phyloP scores from a whole-genome alignment of 306 rosid species.

The Cyclanthera cordifolia region DNA sequence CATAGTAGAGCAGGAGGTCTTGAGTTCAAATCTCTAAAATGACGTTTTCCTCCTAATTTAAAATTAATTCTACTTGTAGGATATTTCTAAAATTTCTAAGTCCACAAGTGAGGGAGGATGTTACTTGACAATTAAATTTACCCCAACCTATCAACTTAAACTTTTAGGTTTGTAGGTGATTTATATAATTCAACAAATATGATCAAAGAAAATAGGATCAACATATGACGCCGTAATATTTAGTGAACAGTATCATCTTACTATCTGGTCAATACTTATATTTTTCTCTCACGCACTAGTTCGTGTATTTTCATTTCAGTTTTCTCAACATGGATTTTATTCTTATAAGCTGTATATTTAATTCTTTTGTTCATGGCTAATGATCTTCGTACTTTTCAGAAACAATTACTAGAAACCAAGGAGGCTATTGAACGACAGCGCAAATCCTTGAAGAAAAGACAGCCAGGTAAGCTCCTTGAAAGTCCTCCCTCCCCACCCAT shows the following conservation, averaged over 20 bases:
- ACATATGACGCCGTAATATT: background rate
- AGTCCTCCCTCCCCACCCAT: background rate
- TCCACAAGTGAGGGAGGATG: too few relatives aligned
- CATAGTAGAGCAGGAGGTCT: too few relatives aligned
- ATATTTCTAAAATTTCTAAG: too few relatives aligned
- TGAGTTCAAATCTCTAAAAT: too few relatives aligned
- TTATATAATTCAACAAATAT: too few relatives aligned
- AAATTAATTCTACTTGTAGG: too few relatives aligned
- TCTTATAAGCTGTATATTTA: background rate
- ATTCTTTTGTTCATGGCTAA: background rate
- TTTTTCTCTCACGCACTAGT: background rate
- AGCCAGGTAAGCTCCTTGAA: conserved; percentile 40
- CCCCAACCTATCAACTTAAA: too few relatives aligned
- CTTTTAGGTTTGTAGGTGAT: too few relatives aligned
- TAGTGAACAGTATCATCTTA: background rate
- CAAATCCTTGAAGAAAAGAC: conserved; percentile 80
- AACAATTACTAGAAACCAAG: conserved; percentile 72
- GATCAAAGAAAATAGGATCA: background rate
- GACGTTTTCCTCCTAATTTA: too few relatives aligned
- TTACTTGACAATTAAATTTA: too few relatives aligned
- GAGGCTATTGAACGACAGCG: conserved; percentile 92
- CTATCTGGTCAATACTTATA: background rate
- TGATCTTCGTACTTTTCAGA: conserved; percentile 27
- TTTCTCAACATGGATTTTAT: background rate
- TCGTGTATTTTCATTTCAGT: background rate